A percentile compares a stretch with the other conserved stretches of the same genome.
phyloP scores from a whole-genome alignment of 2,329 filamentous ascomycete species.

The Fusarium caatingaense region DNA sequence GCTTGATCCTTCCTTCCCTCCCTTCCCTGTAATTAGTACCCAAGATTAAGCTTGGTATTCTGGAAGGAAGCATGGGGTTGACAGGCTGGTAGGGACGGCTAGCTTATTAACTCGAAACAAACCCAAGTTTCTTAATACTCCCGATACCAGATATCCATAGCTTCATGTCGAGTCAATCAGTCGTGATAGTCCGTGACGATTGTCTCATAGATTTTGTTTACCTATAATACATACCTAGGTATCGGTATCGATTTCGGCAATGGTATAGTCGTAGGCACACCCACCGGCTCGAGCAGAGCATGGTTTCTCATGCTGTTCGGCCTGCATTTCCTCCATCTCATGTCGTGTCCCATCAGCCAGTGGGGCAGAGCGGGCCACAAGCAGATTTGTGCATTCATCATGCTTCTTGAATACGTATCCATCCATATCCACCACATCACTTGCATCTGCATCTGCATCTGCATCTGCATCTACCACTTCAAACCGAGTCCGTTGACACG shows the following conservation, averaged over 20 bases:
- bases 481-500: neutral
- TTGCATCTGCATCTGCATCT: neutral
- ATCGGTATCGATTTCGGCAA: neutral
- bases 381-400: constrained; percentile 14
- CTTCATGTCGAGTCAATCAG: neutral
- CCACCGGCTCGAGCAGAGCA: constrained; percentile 2
- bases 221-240: neutral
- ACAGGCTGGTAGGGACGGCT: neutral
- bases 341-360: constrained; percentile 13
- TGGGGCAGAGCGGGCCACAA: constrained; percentile 15
- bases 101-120: neutral
- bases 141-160: neutral
- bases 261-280: constrained; percentile 2
- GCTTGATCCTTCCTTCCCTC: neutral
- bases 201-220: neutral
- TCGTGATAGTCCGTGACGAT: neutral
- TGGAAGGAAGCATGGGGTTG: constrained; percentile 23
- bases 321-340: constrained; percentile 13
- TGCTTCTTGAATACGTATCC: constrained; percentile 6
- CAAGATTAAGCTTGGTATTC: constrained; percentile 14
- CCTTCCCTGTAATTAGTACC: constrained; percentile 1
- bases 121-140: constrained; percentile 1
- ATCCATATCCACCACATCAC: constrained; percentile 3
- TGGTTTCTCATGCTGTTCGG: neutral
- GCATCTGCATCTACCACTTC: neutral